Conservation (phyloP, 169 alveolate species). For the Eimeria tenella region DNA sequence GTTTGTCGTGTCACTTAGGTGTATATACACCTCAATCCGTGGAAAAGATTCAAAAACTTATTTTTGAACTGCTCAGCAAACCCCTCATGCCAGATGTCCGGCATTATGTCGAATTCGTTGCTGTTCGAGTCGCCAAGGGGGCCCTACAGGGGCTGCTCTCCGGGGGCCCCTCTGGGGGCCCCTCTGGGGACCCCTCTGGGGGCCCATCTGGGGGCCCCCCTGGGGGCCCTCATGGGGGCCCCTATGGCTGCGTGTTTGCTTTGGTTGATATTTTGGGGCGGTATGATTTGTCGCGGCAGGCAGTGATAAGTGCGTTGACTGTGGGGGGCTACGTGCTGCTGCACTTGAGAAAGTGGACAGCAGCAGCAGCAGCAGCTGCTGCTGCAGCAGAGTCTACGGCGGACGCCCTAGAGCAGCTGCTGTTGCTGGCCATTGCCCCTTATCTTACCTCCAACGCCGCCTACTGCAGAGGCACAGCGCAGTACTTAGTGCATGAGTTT, state of each 20-base stretch:
- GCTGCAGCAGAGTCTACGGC: not conserved
- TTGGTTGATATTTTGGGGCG: not conserved
- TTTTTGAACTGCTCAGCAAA: not conserved
- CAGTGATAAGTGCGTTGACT: conserved; percentile 41
- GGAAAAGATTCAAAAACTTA: not conserved
- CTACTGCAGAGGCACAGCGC: conserved; percentile 65
- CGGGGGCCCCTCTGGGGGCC: too few relatives aligned
- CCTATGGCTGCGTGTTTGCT: not conserved
- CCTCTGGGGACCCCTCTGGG: too few relatives aligned
- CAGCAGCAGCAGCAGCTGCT: not conserved
- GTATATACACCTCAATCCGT: not conserved
- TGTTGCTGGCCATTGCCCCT: conserved; percentile 44
- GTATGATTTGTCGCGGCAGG: conserved; percentile 31
- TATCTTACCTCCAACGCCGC: conserved; percentile 75
- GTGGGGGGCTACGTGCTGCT: conserved; percentile 39
- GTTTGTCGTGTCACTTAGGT: not conserved
- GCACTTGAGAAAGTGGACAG: not conserved
- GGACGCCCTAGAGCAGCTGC: not conserved
- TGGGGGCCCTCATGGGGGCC: too few relatives aligned
- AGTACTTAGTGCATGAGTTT: conserved; percentile 27
- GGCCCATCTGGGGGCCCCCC: too few relatives aligned
- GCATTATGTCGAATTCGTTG: conserved; percentile 60
- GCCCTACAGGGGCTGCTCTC: not conserved
- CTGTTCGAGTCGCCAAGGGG: conserved; percentile 9
- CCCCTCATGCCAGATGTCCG: conserved; percentile 68